Percentiles rank a stretch among this genome's conserved stretches.
These are phyloP conservation scores for Buddleja alternifolia DNA, from an alignment of 257 asterid genomes.

Conservation along the genomic window DNA sequence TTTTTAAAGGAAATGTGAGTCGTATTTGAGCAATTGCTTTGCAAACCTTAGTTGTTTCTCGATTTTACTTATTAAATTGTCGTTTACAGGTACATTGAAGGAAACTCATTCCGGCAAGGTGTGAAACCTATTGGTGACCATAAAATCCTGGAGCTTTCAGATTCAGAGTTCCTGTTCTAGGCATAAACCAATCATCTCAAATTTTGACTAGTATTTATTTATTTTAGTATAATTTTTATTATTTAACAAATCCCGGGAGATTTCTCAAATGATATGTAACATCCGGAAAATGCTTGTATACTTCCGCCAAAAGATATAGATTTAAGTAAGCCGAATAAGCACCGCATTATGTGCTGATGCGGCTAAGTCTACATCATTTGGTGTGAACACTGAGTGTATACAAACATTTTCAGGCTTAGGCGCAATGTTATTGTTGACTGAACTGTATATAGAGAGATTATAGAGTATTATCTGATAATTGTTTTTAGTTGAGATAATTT, in stretches of 20 bases:
- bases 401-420: too few relatives aligned
- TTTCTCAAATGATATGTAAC: too few relatives aligned
- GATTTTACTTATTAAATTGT: background rate
- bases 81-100: slow-evolving; percentile 73
- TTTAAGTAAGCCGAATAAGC: too few relatives aligned
- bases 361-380: too few relatives aligned
- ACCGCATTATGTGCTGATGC: too few relatives aligned
- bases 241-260: too few relatives aligned
- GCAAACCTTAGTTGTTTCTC: background rate
- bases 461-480: too few relatives aligned
- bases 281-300: too few relatives aligned
- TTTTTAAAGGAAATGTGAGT: slow-evolving; percentile 77
- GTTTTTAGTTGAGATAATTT: too few relatives aligned
- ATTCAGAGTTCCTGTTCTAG: slow-evolving; percentile 65
- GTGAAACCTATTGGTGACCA: slow-evolving; percentile 72
- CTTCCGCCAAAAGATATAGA: too few relatives aligned
- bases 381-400: too few relatives aligned
- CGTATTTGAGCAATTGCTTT: background rate
- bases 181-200: background rate
- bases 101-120: slow-evolving; percentile 70
- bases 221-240: background rate
- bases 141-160: slow-evolving; percentile 76
- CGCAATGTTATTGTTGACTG: background rate
- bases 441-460: background rate
- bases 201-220: background rate